Evolutionary conservation across 2,329 filamentous ascomycete genomes (phyloP).

Genomic region (Pseudogymnoascus sp.): DNA sequence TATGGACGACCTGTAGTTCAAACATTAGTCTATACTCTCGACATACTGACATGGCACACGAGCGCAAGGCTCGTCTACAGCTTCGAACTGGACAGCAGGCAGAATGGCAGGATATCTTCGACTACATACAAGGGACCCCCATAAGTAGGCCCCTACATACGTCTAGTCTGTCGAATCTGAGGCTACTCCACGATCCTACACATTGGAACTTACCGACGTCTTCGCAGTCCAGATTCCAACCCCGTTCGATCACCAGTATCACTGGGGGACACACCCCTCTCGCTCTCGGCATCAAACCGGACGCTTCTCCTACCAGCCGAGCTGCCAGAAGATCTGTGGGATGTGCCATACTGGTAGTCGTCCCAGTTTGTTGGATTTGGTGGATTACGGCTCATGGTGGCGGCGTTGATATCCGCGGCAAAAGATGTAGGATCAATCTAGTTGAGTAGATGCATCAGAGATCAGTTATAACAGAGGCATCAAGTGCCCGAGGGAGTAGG

Average conservation of each 20-base stretch:
- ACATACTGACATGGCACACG: background rate
- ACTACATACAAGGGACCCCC: background rate
- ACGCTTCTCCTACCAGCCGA: conserved; percentile 23
- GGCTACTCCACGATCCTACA: background rate
- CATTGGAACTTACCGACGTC: conserved; percentile 20
- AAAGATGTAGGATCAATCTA: background rate
- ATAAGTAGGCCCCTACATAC: background rate
- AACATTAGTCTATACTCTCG: background rate
- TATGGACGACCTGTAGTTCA: conserved; percentile 45
- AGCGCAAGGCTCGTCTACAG: background rate
- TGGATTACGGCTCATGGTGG: conserved; percentile 5
- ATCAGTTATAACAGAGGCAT: background rate
- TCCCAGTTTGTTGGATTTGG: conserved; percentile 24
- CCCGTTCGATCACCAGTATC: conserved; percentile 14
- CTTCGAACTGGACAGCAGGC: background rate
- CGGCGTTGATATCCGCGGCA: background rate
- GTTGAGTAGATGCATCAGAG: conserved; percentile 7
- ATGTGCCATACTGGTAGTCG: conserved; percentile 28
- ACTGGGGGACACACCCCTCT: conserved; percentile 14
- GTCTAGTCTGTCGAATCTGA: background rate
- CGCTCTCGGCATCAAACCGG: conserved; percentile 20
- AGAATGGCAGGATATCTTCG: background rate
- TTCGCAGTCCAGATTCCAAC: conserved; percentile 16
- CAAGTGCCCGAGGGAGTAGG: background rate
- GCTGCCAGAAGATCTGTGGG: conserved; percentile 23